A percentile compares a stretch with the other conserved stretches of the same genome.
Conservation (phyloP, 23 red algal species). For the Gracilariopsis chorda region DNA sequence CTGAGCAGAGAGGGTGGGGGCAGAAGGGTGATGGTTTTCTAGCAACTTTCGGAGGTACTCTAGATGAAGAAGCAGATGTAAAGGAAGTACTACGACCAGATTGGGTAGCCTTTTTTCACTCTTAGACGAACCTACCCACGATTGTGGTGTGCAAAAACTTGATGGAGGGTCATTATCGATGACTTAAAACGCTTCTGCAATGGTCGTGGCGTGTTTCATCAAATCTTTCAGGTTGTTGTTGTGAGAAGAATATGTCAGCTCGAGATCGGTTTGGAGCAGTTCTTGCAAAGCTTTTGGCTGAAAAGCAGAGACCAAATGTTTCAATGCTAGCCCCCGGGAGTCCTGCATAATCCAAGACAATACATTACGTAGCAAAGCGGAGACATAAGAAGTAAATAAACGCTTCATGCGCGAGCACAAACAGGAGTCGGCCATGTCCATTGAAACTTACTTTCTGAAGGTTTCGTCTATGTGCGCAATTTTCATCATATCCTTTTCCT, state of each 20-base stretch:
- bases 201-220: not conserved
- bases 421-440: not conserved
- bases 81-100: not conserved
- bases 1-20: no score
- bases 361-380: not conserved
- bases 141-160: not conserved
- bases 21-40: slow-evolving; percentile 4
- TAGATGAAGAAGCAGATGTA: not conserved
- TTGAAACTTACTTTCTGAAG: not conserved
- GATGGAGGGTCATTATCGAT: not conserved
- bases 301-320: not conserved
- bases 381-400: not conserved
- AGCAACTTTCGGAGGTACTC: not conserved
- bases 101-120: not conserved
- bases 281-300: not conserved
- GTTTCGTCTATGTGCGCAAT: not conserved
- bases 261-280: not conserved
- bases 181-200: not conserved
- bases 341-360: not conserved
- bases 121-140: not conserved
- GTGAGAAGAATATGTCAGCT: not conserved
- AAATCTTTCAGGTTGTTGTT: not conserved
- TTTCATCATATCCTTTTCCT: not conserved
- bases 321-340: not conserved
- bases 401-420: not conserved